Evolutionary conservation across 768 basidiomycete genomes (phyloP).

Genomic region (Podaxis sp.): DNA sequence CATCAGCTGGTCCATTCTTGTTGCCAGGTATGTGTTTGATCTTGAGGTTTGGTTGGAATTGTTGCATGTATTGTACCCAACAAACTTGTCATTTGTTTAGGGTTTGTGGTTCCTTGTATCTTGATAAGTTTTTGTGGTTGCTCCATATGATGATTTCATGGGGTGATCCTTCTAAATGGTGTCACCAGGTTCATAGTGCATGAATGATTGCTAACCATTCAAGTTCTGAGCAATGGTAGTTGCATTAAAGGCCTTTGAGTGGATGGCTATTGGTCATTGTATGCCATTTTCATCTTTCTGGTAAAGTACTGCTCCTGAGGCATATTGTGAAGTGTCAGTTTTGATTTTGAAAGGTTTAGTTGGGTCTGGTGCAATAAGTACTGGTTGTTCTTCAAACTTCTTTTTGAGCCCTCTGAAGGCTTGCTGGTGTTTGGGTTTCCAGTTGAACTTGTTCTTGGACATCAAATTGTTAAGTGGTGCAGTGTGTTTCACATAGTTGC

Average conservation of each 20-base stretch:
- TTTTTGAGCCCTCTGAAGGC: constrained; percentile 31
- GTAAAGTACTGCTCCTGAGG: too few species aligned
- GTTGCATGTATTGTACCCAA: not conserved
- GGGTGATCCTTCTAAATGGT: constrained; percentile 22
- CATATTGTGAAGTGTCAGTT: constrained; percentile 31
- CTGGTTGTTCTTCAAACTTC: constrained; percentile 9
- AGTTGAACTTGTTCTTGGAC: constrained; percentile 25
- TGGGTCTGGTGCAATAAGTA: not conserved
- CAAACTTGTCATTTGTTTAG: constrained; percentile 18
- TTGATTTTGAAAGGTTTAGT: constrained; percentile 18
- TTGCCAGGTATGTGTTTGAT: not conserved
- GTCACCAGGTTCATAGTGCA: constrained; percentile 32
- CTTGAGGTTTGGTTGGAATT: not conserved
- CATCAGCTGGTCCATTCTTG: not conserved
- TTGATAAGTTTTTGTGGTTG: constrained; percentile 41
- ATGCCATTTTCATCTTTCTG: constrained; percentile 16
- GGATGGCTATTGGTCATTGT: constrained; percentile 39
- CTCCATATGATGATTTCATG: constrained; percentile 29
- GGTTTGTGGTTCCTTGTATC: constrained; percentile 36
- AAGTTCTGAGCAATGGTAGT: constrained; percentile 39
- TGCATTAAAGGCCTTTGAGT: constrained; percentile 29
- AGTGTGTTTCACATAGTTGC: not conserved
- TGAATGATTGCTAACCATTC: constrained; percentile 45
- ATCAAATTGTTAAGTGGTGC: not conserved
- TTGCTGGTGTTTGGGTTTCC: constrained; percentile 19